These are phyloP conservation scores for Balansia obtecta DNA, from an alignment of 2,329 filamentous ascomycete genomes.

Conservation along the genomic window DNA sequence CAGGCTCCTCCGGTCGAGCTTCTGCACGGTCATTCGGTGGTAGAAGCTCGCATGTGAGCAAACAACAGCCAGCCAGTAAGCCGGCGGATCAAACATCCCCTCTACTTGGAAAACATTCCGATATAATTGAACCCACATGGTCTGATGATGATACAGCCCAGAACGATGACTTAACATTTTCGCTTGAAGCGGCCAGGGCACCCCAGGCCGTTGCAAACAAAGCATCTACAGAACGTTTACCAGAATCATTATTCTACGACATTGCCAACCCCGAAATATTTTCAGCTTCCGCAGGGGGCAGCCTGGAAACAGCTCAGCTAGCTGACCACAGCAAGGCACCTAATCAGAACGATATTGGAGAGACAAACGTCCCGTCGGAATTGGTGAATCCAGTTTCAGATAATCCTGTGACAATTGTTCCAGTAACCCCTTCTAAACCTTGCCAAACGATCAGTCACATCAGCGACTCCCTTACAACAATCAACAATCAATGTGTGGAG, in stretches of 20 bases:
- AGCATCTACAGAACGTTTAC: too few species aligned
- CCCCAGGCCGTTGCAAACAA: too few species aligned
- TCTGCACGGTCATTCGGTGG: neutral
- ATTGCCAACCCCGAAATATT: too few species aligned
- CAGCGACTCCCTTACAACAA: neutral
- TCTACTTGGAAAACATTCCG: neutral
- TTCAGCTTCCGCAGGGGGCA: too few species aligned
- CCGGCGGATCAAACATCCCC: neutral
- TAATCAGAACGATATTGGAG: neutral
- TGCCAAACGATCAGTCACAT: neutral
- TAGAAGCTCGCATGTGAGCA: neutral
- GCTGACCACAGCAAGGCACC: neutral
- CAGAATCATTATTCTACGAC: too few species aligned
- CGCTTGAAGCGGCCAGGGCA: too few species aligned
- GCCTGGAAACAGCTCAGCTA: neutral
- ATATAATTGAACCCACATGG: neutral
- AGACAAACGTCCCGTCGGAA: neutral
- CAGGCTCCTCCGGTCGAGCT: neutral
- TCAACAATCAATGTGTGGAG: too few species aligned
- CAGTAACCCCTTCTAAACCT: neutral
- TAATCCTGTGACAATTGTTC: neutral
- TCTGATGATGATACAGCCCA: too few species aligned
- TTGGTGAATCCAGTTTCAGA: neutral
- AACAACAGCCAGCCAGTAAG: neutral
- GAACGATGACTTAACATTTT: too few species aligned